These are phyloP conservation scores for Endotrypanum monterogeii DNA, from an alignment of 208 protist genomes.

Conservation along the genomic window DNA sequence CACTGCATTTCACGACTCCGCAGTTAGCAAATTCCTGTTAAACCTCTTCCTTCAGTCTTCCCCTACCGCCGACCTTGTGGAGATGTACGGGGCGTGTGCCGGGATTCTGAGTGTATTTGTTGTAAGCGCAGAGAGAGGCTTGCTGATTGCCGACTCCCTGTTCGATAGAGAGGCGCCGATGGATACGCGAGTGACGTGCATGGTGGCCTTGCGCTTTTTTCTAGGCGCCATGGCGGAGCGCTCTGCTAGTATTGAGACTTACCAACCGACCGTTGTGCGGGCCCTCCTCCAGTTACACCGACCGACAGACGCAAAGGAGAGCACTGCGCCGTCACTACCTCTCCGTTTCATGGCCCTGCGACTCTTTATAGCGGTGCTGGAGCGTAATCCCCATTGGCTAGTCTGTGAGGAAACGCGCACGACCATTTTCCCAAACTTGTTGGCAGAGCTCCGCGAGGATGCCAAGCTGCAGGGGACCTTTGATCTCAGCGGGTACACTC, in stretches of 20 bases:
- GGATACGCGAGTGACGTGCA: slow-evolving; percentile 29
- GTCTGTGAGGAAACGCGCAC: slow-evolving; percentile 29
- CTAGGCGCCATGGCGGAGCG: slow-evolving; percentile 22
- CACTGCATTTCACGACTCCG: slow-evolving; percentile 37
- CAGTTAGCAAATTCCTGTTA: slow-evolving; percentile 32
- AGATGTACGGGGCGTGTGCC: slow-evolving; percentile 41
- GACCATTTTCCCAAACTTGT: slow-evolving; percentile 27
- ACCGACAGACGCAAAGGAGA: slow-evolving; percentile 19
- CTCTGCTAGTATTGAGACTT: slow-evolving; percentile 18
- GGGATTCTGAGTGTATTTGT: slow-evolving; percentile 35
- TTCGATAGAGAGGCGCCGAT: slow-evolving; percentile 10
- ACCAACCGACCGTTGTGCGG: slow-evolving; percentile 14
- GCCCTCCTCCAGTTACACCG: slow-evolving; percentile 25
- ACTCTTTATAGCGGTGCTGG: slow-evolving; percentile 43
- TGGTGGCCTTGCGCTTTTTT: slow-evolving; percentile 36
- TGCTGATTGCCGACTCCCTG: slow-evolving; percentile 22
- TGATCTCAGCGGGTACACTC: slow-evolving; percentile 94
- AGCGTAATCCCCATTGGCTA: slow-evolving; percentile 39
- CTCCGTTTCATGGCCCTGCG: slow-evolving; percentile 36
- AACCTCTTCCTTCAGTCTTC: slow-evolving; percentile 34
- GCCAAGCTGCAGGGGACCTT: slow-evolving; percentile 62
- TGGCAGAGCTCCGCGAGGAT: slow-evolving; percentile 34
- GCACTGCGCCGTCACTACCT: slow-evolving; percentile 27
- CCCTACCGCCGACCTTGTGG: slow-evolving; percentile 21
- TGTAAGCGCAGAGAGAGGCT: neutral